phyloP scores from a whole-genome alignment of 306 rosid species.

The Rosa persica region DNA sequence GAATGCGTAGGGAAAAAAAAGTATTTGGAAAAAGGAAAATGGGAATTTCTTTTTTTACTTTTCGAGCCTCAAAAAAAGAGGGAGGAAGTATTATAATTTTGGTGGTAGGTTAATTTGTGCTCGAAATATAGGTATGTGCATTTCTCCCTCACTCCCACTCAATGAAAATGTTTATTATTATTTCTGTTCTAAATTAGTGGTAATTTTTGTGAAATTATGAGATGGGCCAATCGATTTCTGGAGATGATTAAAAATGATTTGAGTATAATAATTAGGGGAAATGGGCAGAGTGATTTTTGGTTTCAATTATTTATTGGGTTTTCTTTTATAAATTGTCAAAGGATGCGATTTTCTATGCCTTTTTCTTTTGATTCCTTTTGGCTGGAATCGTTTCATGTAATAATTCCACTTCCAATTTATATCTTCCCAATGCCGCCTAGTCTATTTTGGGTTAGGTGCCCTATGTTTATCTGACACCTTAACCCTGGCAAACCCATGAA shows the following conservation, averaged over 20 bases:
- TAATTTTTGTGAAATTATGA: neutral
- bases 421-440: conserved; percentile 17
- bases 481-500: neutral
- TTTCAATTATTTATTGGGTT: conserved; percentile 14
- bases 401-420: conserved; percentile 15
- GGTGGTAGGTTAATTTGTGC: conserved; percentile 23
- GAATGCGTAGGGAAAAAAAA: conserved; percentile 33
- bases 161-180: conserved; percentile 14
- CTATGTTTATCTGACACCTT: conserved; percentile 13
- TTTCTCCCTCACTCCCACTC: conserved; percentile 1
- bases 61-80: conserved; percentile 19
- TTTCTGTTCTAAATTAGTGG: conserved; percentile 11
- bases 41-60: conserved; percentile 13
- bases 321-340: conserved; percentile 14
- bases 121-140: conserved; percentile 30
- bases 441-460: conserved; percentile 20
- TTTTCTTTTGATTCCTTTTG: conserved; percentile 27
- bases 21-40: neutral
- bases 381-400: conserved; percentile 19
- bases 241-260: neutral
- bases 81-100: conserved; percentile 14
- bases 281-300: neutral
- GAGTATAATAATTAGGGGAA: conserved; percentile 4
- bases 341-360: conserved; percentile 26
- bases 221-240: conserved; percentile 1